A percentile compares a stretch with the other conserved stretches of the same genome.
Conservation (phyloP, 345 rosid genomes). For the Linum tenue region DNA sequence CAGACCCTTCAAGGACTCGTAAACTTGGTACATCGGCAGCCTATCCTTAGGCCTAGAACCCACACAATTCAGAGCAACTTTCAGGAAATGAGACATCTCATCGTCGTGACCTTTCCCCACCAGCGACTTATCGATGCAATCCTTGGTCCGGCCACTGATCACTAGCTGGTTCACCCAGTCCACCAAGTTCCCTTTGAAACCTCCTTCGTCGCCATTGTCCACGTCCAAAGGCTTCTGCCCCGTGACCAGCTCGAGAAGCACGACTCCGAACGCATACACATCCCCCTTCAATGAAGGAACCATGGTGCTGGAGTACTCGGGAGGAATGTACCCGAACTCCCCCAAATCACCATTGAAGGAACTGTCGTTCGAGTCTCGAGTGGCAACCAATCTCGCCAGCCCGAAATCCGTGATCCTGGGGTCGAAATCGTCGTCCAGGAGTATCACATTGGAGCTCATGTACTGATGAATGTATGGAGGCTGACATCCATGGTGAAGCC, state of each 20-base stretch:
- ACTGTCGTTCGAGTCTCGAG: slow-evolving; percentile 35
- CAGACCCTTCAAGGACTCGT: slow-evolving; percentile 32
- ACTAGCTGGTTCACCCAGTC: slow-evolving; percentile 39
- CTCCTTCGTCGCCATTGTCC: slow-evolving; percentile 28
- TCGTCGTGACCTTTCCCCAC: slow-evolving; percentile 33
- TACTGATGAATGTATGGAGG: slow-evolving; percentile 32
- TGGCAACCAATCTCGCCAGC: slow-evolving; percentile 34
- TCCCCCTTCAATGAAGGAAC: slow-evolving; percentile 47
- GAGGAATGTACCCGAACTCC: slow-evolving; percentile 39
- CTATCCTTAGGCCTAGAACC: slow-evolving; percentile 38
- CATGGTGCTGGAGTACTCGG: slow-evolving; percentile 42
- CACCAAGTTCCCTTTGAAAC: slow-evolving; percentile 49
- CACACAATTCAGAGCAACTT: slow-evolving; percentile 34
- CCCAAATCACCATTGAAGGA: slow-evolving; percentile 36
- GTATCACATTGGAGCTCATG: slow-evolving; percentile 46
- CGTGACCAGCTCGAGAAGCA: slow-evolving; percentile 40
- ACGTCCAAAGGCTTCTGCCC: slow-evolving; percentile 37
- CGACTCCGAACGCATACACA: slow-evolving; percentile 49
- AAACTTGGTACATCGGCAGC: slow-evolving; percentile 34
- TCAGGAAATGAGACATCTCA: slow-evolving; percentile 27
- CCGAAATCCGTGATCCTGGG: slow-evolving; percentile 47
- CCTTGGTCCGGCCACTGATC: slow-evolving; percentile 24
- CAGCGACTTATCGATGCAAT: slow-evolving; percentile 27
- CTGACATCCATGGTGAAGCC: slow-evolving; percentile 54
- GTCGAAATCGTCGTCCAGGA: slow-evolving; percentile 49